Base-by-base conservation (phyloP, 2,329 filamentous ascomycete species). In the Fusarium heterosporum region DNA sequence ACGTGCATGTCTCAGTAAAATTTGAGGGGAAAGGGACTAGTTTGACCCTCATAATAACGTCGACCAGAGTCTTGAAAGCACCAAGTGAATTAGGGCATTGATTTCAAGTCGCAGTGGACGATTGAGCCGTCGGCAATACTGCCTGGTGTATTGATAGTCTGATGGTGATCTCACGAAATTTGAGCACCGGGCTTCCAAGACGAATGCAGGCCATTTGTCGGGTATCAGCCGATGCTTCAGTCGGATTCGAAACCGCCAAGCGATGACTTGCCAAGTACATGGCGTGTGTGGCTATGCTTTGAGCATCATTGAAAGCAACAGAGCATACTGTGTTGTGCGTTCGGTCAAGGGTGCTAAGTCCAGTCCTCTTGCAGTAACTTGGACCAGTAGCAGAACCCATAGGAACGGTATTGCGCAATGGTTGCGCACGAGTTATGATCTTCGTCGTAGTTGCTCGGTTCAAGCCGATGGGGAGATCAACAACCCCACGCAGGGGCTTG, bases 1-100 rank as follows among this genome's bases (percentile, higher is more conserved):
- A 67, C 63, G 63, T 67, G 63, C 64, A 68, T 68, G 65, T 69
- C 49, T 68, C 53, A 61, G 40, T 36, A 49, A 49, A 19, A 8
- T 49, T 26, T 40, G 34, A 16, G 45, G 16, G 29, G 29, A 49
- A n/a, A 43, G 46, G 30, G 38, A 26, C 36, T 26, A 28, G 28
- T 56, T 40, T 11, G 29, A 36, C 22, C 28, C 46, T 56, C 34
- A 22, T 66, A 54, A 40, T n/a, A 48, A 25, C 25, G 47, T 65
- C 42, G 43, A 45, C 39, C 30, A 49, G 42, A 36, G 12, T 29
- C 36, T 50, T 36, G 29, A 61, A 39, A 55, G 40, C 34, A 41
- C 25, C 19, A 30, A 63, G 34, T 49, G 39, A 45, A 38, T 22
- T 25, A 32, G 14, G 22, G 8, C 6, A 36, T n/a, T 29, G 32